Base-by-base conservation (phyloP, 768 basidiomycete species). In the Mycena alexandri region DNA sequence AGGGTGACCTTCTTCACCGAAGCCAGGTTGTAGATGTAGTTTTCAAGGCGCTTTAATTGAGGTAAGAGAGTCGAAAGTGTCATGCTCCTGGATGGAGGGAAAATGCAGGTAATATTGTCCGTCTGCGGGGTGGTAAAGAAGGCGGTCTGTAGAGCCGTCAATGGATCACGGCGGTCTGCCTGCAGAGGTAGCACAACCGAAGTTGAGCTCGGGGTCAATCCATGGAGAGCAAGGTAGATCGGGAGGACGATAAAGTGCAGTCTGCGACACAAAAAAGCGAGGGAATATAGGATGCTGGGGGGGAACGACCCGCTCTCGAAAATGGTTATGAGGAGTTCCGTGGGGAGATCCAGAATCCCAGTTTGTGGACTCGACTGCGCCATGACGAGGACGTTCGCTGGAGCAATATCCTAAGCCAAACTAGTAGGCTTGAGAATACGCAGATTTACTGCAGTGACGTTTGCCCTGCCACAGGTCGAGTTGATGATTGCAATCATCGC, bases 301-400 rank as follows among this genome's bases (percentile, higher is more conserved):
- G 33, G 10, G 53, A 36, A 54, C 12, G 7, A 16, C 19, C 11
- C n/a, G 11, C 16, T 9, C 33, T 54, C 53, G 22, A 54, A 24
- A 17, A 54, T 54, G 5, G 7, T 10, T 12, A 38, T 17, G 33
- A 54, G 53, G 17, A 54, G 16, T 29, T 54, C 53, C 16, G 29
- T 38, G 13, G 53, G 53, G 14, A 54, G 53, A 38, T 54, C 53
- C 33, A 50, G 22, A 17, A 50, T 50, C 22, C 48, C 48, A 24
- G 48, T 29, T 29, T n/a, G n/a, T n/a, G n/a, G n/a, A n/a, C n/a
- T n/a, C n/a, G 29, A 3, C 29, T 29, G 29, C 29, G 6, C 29
- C 29, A 29, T 29, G 29, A 29, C 29, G 6, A 29, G 29, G 29
- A 29, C 6, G 6, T 29, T 29, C 29, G 29, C 3, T 6, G 3